A percentile compares a stretch with the other conserved stretches of the same genome.
phyloP scores from a whole-genome alignment of 345 rosid species.

The Cardamine chenopodiifolia region DNA sequence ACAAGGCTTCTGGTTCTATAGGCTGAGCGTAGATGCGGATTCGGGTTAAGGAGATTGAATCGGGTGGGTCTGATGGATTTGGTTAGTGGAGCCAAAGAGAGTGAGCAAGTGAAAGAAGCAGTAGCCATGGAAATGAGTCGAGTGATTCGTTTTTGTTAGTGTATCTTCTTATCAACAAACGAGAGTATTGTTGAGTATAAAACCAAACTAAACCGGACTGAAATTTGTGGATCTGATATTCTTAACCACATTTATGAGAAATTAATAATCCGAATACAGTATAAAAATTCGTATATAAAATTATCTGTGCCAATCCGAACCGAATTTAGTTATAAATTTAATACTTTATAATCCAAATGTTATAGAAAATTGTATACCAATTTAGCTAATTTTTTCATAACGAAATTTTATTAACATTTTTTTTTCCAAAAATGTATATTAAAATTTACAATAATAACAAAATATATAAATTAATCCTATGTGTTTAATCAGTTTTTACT shows the following conservation, averaged over 20 bases:
- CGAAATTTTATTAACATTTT: too few species aligned
- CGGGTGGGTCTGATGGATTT: slow-evolving; percentile 28
- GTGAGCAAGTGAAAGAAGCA: slow-evolving; percentile 44
- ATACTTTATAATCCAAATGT: too few species aligned
- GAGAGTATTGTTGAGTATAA: neutral
- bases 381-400: too few species aligned
- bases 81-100: slow-evolving; percentile 37
- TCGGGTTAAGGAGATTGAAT: neutral
- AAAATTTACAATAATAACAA: too few species aligned
- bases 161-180: slow-evolving; percentile 25
- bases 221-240: neutral
- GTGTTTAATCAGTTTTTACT: too few species aligned
- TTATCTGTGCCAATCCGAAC: too few species aligned
- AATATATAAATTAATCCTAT: too few species aligned
- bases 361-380: too few species aligned
- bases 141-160: slow-evolving; percentile 1
- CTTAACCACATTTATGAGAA: neutral
- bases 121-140: slow-evolving; percentile 35
- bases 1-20: slow-evolving; percentile 41
- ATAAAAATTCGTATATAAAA: too few species aligned
- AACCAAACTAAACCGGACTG: neutral
- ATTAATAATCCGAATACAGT: too few species aligned
- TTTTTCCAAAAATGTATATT: too few species aligned
- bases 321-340: too few species aligned
- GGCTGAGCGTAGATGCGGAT: slow-evolving; percentile 19